Base-by-base conservation (phyloP, 768 basidiomycete genomes). In the Xerocomus potaroensis region DNA sequence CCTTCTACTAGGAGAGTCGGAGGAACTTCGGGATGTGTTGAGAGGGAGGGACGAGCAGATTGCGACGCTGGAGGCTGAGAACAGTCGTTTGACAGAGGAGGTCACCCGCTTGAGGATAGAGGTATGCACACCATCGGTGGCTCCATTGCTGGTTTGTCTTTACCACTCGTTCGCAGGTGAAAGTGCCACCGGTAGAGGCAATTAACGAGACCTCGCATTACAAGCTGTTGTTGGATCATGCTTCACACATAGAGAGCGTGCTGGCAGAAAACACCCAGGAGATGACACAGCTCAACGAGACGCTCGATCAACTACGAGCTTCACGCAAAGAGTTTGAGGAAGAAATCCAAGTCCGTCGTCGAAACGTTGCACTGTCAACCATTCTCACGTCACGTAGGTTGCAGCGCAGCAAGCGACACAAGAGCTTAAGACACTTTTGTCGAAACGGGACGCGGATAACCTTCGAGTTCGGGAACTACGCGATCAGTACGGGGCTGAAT, bases 391-490 rank as follows among this genome's bases (percentile, higher is more conserved):
- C 41, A 48, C 43, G 41, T 41, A 76, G 75, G 57, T 56, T 39
- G 65, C 69, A 40, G 72, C 76, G 9, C 73, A 72, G 23, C 72
- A 78, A 57, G 66, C 71, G 29, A 69, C 74, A n/a, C 76, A 84
- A 53, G 87, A 93, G 24, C 69, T 87, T 26, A 82, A 78, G 55
- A 60, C 63, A 1, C 72, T 79, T 61, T 63, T 86, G 30, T 68
- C 70, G 8, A 86, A 84, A 58, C 79, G 83, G 29, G 84, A 88
- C 52, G 66, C 70, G 3, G 87, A 91, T 43, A 79, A 78, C 54
- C 64, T 72, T 16, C 79, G 88, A 26, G 71, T 91, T 16, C 80
- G 88, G 18, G 84, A 84, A 42, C 75, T 81, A 51, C 79, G 88
- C 7, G 87, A 91, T 53, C 82, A 85, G 51, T 72, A 72, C 36